A percentile compares a stretch with the other conserved stretches of the same genome.
phyloP scores from a whole-genome alignment of 768 basidiomycete species.

The Tylopilus sp. region DNA sequence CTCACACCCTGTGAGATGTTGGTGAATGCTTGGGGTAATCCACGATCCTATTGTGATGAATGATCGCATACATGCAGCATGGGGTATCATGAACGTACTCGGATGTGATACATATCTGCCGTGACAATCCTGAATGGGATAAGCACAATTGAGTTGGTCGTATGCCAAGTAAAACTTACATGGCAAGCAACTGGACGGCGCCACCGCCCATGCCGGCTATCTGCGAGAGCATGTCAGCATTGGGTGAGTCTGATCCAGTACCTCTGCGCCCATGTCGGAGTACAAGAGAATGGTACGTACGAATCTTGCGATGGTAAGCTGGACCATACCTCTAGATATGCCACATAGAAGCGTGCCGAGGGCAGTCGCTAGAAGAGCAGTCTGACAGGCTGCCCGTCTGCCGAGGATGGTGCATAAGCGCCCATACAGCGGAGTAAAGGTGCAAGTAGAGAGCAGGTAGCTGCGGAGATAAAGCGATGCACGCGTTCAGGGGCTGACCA shows the following conservation, averaged over 20 bases:
- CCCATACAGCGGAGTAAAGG: conserved; percentile 19
- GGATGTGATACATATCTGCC: conserved; percentile 20
- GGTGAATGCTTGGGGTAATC: conserved; percentile 45
- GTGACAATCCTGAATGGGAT: conserved; percentile 15
- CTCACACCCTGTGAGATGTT: conserved; percentile 16
- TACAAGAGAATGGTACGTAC: conserved; percentile 23
- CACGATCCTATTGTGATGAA: conserved; percentile 1
- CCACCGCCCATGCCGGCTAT: conserved; percentile 23
- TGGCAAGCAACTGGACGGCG: conserved; percentile 18
- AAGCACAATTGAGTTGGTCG: background rate
- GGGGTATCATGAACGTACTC: conserved; percentile 3
- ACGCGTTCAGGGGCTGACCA: no score
- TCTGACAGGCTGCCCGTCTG: conserved; percentile 11
- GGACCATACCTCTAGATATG: conserved; percentile 6
- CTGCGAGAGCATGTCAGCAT: background rate
- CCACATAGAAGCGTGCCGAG: conserved; percentile 16
- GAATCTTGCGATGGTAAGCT: conserved; percentile 13
- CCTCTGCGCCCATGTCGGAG: background rate
- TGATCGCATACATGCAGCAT: background rate
- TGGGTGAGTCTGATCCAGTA: no score
- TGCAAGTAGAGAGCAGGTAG: conserved; percentile 16
- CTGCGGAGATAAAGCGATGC: background rate
- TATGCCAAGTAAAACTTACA: conserved; percentile 1
- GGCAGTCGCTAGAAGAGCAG: conserved; percentile 5
- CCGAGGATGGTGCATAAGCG: conserved; percentile 17